phyloP scores from a whole-genome alignment of 2,329 filamentous ascomycete species.

The Conoideocrella luteorostrata region DNA sequence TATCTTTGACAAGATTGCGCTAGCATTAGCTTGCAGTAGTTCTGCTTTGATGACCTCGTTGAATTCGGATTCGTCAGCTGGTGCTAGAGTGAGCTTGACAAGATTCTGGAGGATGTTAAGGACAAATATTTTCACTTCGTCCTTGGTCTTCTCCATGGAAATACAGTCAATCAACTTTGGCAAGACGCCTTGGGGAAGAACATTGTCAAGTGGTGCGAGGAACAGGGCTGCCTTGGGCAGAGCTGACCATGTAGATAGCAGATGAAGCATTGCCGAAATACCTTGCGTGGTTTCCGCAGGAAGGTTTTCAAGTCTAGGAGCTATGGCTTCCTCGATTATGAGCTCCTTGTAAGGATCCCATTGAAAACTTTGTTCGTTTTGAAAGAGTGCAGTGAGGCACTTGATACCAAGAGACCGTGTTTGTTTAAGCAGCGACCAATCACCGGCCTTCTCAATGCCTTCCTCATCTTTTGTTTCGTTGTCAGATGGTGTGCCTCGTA shows the following conservation, averaged over 20 bases:
- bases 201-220: slow-evolving; percentile 39
- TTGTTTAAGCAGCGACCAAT: slow-evolving; percentile 55
- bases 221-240: slow-evolving; percentile 61
- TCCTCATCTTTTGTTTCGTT: slow-evolving; percentile 30
- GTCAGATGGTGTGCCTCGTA: slow-evolving; percentile 36
- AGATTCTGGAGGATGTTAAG: slow-evolving; percentile 69
- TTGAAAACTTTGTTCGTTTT: slow-evolving; percentile 61
- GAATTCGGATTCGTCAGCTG: slow-evolving; percentile 48
- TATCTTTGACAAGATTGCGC: slow-evolving; percentile 60
- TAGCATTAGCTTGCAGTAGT: slow-evolving; percentile 50
- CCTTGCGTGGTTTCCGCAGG: slow-evolving; percentile 83
- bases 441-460: slow-evolving; percentile 37
- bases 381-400: slow-evolving; percentile 73
- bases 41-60: slow-evolving; percentile 50
- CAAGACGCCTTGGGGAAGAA: slow-evolving; percentile 56
- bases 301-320: slow-evolving; percentile 70
- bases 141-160: slow-evolving; percentile 66
- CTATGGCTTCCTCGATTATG: slow-evolving; percentile 70
- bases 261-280: slow-evolving; percentile 71
- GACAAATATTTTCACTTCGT: slow-evolving; percentile 79
- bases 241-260: slow-evolving; percentile 76
- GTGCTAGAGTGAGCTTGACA: slow-evolving; percentile 51
- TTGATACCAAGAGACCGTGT: slow-evolving; percentile 71
- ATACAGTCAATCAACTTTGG: slow-evolving; percentile 67
- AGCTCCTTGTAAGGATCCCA: slow-evolving; percentile 66